Base-by-base conservation (phyloP, 2,329 filamentous ascomycete species). In the Diaporthe vexans region DNA sequence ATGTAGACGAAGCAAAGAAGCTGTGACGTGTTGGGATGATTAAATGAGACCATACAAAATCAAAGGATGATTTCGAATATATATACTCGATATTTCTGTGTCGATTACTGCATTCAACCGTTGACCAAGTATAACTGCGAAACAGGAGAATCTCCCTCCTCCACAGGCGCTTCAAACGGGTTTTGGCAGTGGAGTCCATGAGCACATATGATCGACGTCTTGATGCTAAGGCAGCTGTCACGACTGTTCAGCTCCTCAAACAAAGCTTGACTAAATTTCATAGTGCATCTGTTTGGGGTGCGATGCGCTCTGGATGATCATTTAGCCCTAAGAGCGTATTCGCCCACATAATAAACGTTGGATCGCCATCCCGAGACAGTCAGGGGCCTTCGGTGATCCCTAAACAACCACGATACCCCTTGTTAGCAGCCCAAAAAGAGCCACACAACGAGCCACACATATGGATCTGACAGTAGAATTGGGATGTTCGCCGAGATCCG, bases 281-380 rank as follows among this genome's bases (percentile, higher is more conserved):
- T 10, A 35, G 56, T 58, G 24, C 3, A 58, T 35, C 10, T 58
- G 56, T 37, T 37, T 58, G 56, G 33, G 13, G 10, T 37, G 10
- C 10, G 10, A 37, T 58, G 37, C 10, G 19, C 10, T 8, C 15
- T 10, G 33, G 56, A 37, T 37, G 21, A 58, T n/a, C n/a, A 4
- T n/a, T 58, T 58, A 58, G 29, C 56, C 56, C 46, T 11, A 58
- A 37, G 33, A 58, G 56, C 56, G 33, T 58, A 58, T 58, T 37
- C 19, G 33, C 29, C 54, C 29, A 15, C 33, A 37, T 15, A 15
- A 37, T 37, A 58, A 35, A 37, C 33, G 33, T 37, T 58, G 56
- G 56, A 58, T 58, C 33, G 33, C 10, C 56, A 58, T 37, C 33
- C 10, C 33, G 56, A 58, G 56, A 58, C 56, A 37, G 2, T 11